Evolutionary conservation across 257 asterid species (phyloP), one percentile per base, ranked within the genome.

Genomic region (Eustoma russellianum): DNA sequence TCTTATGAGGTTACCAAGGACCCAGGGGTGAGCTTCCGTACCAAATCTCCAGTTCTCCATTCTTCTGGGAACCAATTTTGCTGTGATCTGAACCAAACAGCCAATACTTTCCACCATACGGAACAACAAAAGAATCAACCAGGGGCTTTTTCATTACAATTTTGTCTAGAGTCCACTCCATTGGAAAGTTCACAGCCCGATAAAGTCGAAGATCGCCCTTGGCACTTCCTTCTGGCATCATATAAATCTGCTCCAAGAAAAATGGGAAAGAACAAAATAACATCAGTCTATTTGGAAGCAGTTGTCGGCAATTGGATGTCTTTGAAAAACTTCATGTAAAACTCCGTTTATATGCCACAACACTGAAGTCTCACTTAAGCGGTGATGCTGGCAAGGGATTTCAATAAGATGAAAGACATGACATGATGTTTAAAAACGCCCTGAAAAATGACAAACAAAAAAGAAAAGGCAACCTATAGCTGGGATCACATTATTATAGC

Each of bases 161-260:
- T 64, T 63, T 76, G 15, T 88, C 86, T 65, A 85, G 51, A 17
- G 72, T 70, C 99, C 99, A 92, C 66, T 79, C 78, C 7, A 77
- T 71, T 24, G 99, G 99, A 73, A 92, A 92, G 67, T 74, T 70
- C 41, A 65, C 70, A 41, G 97, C 93, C 33, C 86, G 90, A 67
- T 85, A 92, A 30, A 92, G 97, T 64, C 97, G 96, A 50, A 92
- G 88, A 48, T 92, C 95, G 60, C 99, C 97, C 48, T 85, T 88
- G 3, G 53, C 79, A 59, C 88, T 85, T 56, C 97, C 79, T 70
- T 92, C 99, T 0, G 99, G 99, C 89, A 88, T 77, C 97, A 92
- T 88, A 58, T 92, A 92, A 70, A 79, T 88, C 99, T 92, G 80
- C 17, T 14, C 15, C 45, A 17, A 16, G 56, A 18, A 7, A 24